Evolutionary conservation across 1,284 basidiomycete species (phyloP), one percentile per base, ranked within the genome.

Genomic region (Papiliotrema fonsecae): DNA sequence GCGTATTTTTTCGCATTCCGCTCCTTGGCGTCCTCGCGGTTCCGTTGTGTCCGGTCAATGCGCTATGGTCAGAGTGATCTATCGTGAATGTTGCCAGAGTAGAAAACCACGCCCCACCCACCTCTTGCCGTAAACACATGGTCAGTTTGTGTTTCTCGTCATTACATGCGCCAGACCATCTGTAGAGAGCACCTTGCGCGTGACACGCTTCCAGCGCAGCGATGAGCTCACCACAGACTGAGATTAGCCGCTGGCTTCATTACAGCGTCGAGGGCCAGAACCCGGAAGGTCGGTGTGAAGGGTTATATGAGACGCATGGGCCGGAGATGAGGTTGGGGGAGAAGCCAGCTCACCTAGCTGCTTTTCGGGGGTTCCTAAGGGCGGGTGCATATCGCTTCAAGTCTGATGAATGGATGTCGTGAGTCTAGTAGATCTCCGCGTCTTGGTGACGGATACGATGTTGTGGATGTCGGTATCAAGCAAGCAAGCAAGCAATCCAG

Each of bases 101-200:
- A 22, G 9, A 18, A 19, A 18, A 6, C 9, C 11, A 14, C 6
- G 13, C 18, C 11, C 18, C 9, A 34, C 6, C 67, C 77, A 88
- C 88, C 81, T 90, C 87, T 72, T 80, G 75, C 47, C 83, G 78
- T 42, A 91, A 76, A 75, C 88, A 91, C 58, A 78, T 73, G 60
- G 85, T 86, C 60, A 91, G 75, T 43, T 81, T 79, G 44, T 80
- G 73, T 72, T 89, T 89, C 44, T 80, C 77, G 45, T 70, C 73
- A 65, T 91, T 91, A 69, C 88, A 91, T 24, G 47, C 58, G 37
- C 70, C 70, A 10, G 55, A 46, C 26, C 62, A 57, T 34, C 55
- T 58, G 42, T 53, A 52, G 36, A 69, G 43, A 21, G 62, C 42
- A 1, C 66, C 64, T 41, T 54, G 49, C 30, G 57, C 60, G 46